phyloP scores from a whole-genome alignment of 78 protist species.

The Chrysochromulina tobinii region DNA sequence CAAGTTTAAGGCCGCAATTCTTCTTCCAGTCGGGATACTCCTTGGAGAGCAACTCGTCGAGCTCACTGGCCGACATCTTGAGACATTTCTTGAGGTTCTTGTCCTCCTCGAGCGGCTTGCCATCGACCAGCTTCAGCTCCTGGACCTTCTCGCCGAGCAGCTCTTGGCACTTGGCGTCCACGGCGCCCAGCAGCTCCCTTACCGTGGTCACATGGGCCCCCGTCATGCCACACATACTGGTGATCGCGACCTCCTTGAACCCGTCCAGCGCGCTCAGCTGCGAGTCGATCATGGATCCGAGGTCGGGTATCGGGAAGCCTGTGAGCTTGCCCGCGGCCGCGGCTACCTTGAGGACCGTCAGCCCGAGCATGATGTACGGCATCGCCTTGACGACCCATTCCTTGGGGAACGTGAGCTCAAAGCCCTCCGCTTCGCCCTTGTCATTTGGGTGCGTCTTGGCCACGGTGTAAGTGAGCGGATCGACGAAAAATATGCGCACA shows the following conservation, averaged over 20 bases:
- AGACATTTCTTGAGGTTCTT: neutral
- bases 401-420: neutral
- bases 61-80: neutral
- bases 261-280: too few relatives aligned
- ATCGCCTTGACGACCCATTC: neutral
- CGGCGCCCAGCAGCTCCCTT: neutral
- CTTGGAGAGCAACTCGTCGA: neutral
- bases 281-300: too few relatives aligned
- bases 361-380: neutral
- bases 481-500: neutral
- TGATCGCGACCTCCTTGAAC: too few relatives aligned
- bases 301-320: neutral
- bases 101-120: neutral
- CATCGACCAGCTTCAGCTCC: neutral
- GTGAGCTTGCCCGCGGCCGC: neutral
- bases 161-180: neutral
- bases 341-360: neutral
- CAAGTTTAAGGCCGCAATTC: neutral
- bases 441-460: neutral
- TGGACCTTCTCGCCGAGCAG: neutral
- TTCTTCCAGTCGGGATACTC: neutral
- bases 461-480: neutral
- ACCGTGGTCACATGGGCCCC: too few relatives aligned
- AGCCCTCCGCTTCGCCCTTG: neutral
- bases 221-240: too few relatives aligned